phyloP scores from a whole-genome alignment of 352 stramenopile species.

The Aphanomyces stellatus region DNA sequence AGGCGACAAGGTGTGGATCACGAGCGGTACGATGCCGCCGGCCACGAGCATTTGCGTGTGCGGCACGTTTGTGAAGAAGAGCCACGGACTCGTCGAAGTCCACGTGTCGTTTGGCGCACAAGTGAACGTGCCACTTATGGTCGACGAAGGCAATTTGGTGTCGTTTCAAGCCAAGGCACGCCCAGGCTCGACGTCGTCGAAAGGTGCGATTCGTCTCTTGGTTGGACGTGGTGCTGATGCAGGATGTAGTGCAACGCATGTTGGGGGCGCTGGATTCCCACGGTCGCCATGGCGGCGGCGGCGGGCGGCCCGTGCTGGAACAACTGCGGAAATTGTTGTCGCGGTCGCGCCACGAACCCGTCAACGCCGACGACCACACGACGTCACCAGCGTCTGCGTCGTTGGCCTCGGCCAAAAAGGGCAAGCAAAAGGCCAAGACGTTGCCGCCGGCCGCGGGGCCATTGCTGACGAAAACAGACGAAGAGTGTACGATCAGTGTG shows the following conservation, averaged over 20 bases:
- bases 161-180: not conserved
- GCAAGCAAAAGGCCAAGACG: not conserved
- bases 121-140: not conserved
- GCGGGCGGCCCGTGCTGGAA: constrained; percentile 5
- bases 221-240: not conserved
- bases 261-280: constrained; percentile 1
- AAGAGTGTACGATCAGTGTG: not conserved
- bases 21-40: no score
- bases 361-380: not conserved
- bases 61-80: not conserved
- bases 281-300: not conserved
- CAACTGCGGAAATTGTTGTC: not conserved
- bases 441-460: not conserved
- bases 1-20: constrained; percentile 11
- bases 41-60: constrained; percentile 2
- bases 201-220: not conserved
- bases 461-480: not conserved
- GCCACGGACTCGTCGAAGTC: not conserved
- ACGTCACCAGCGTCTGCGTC: not conserved
- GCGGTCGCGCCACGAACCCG: not conserved
- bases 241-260: constrained; percentile 11
- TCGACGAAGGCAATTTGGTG: not conserved
- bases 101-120: not conserved
- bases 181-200: not conserved
- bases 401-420: not conserved